A percentile compares a stretch with the other conserved stretches of the same genome.
These are phyloP conservation scores for Acanthamoeba polyphaga DNA, from an alignment of 208 protist species.

Conservation along the genomic window DNA sequence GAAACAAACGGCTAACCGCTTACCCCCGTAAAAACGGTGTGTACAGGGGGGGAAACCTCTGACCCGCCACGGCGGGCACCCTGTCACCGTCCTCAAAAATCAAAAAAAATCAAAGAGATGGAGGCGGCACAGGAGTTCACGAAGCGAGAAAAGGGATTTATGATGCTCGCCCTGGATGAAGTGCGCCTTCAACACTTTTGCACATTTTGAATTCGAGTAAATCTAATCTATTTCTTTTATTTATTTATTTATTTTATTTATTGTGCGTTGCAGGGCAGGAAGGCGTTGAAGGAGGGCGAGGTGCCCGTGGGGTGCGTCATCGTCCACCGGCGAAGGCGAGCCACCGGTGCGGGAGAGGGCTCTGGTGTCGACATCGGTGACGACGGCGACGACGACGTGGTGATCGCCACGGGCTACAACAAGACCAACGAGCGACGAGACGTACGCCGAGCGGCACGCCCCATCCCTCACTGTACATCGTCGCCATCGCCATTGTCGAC, in stretches of 20 bases:
- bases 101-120: no score
- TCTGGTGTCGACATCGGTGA: not conserved
- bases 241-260: constrained; percentile 28
- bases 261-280: constrained; percentile 38
- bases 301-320: constrained; percentile 97
- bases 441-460: constrained; percentile 70
- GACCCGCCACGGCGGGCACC: no score
- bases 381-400: not conserved
- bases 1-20: no score
- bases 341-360: not conserved
- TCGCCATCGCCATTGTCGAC: not conserved
- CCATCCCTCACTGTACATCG: no score
- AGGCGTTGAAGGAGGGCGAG: constrained; percentile 87
- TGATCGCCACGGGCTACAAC: constrained; percentile 86
- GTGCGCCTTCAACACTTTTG: constrained; percentile 14
- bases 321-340: constrained; percentile 86
- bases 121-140: not conserved
- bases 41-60: no score
- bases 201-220: constrained; percentile 3
- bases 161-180: constrained; percentile 26
- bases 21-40: no score
- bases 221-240: not conserved
- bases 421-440: constrained; percentile 92
- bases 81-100: no score
- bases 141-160: constrained; percentile 11